These are phyloP conservation scores for Xerocomus potaroensis DNA, from an alignment of 768 basidiomycete species.

Conservation along the genomic window DNA sequence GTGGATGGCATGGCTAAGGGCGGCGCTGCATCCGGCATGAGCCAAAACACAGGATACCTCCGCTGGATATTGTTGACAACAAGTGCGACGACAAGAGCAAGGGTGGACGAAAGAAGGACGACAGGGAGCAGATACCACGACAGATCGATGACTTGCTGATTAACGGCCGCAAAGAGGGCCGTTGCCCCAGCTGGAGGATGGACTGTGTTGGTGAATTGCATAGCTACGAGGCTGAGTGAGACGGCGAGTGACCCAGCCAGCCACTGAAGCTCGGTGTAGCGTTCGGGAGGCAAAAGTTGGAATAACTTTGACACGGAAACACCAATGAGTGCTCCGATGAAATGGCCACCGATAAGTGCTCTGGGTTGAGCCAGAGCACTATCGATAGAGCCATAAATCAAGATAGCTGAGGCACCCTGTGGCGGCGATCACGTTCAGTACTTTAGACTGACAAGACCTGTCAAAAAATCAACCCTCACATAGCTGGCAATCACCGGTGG, in stretches of 20 bases:
- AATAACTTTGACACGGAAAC: slow-evolving; percentile 51
- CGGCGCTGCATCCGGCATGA: slow-evolving; percentile 12
- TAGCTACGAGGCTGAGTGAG: slow-evolving; percentile 39
- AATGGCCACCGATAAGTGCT: slow-evolving; percentile 43
- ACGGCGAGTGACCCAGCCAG: slow-evolving; percentile 35
- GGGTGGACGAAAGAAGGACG: slow-evolving; percentile 42
- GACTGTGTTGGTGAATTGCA: slow-evolving; percentile 50
- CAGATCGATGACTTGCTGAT: slow-evolving; percentile 37
- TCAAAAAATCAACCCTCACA: slow-evolving; percentile 12
- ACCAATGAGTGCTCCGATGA: slow-evolving; percentile 39
- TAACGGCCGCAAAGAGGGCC: slow-evolving; percentile 45
- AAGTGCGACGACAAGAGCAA: slow-evolving; percentile 44
- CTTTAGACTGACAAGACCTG: not conserved
- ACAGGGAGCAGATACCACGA: slow-evolving; percentile 54
- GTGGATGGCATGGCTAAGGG: not conserved
- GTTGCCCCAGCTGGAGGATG: slow-evolving; percentile 61
- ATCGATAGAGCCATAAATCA: slow-evolving; percentile 52
- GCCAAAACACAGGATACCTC: slow-evolving; percentile 45
- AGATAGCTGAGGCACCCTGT: slow-evolving; percentile 53
- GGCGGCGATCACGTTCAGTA: not conserved
- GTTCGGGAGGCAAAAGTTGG: slow-evolving; percentile 40
- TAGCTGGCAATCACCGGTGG: slow-evolving; percentile 25
- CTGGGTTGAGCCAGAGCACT: slow-evolving; percentile 52
- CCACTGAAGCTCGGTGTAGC: slow-evolving; percentile 45
- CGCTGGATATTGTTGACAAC: slow-evolving; percentile 49